Conservation (phyloP, 2,329 filamentous ascomycete species). For the Aureobasidium sp. region DNA sequence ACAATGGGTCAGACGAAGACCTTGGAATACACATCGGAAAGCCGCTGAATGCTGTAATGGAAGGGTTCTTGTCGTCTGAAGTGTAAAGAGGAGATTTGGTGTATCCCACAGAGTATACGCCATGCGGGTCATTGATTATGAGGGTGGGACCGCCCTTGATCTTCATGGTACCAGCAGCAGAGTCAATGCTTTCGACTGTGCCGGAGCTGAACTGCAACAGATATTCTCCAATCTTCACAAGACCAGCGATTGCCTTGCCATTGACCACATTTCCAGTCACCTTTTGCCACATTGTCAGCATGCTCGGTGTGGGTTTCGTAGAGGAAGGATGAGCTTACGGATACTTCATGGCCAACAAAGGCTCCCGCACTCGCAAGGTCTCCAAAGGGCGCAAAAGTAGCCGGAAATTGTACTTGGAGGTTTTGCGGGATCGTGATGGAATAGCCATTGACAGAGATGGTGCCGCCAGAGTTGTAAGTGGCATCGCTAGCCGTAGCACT, state of each 20-base stretch:
- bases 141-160: conserved; percentile 28
- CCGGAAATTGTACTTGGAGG: conserved; percentile 41
- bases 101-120: conserved; percentile 22
- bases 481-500: conserved; percentile 15
- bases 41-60: conserved; percentile 31
- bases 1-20: conserved; percentile 27
- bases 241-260: conserved; percentile 30
- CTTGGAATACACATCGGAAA: conserved; percentile 47
- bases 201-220: conserved; percentile 29
- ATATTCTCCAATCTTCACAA: conserved; percentile 30
- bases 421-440: conserved; percentile 42
- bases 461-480: conserved; percentile 38
- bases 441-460: conserved; percentile 38
- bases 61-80: conserved; percentile 40
- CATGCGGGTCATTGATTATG: conserved; percentile 19
- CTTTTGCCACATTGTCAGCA: conserved; percentile 15
- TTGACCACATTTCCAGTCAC: conserved; percentile 33
- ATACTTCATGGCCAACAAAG: conserved; percentile 19
- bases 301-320: not conserved
- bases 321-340: conserved; percentile 12
- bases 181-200: conserved; percentile 27
- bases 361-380: conserved; percentile 20
- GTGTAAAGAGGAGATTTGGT: conserved; percentile 34
- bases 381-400: conserved; percentile 35
- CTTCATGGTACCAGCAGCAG: conserved; percentile 27